Conservation (phyloP, 345 rosid species). For the Populus davidiana region DNA sequence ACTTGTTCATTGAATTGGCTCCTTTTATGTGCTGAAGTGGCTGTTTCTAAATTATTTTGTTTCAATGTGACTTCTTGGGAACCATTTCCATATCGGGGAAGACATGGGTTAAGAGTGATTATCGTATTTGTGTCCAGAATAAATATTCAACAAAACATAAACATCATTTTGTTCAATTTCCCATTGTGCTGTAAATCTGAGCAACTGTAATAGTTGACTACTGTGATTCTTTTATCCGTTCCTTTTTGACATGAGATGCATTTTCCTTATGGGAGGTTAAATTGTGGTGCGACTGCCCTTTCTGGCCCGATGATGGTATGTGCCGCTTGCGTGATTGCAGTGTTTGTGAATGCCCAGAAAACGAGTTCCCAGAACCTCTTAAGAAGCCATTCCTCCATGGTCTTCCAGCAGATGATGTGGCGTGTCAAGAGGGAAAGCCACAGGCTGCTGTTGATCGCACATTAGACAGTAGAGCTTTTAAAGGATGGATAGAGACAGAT, state of each 20-base stretch:
- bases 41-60: not conserved
- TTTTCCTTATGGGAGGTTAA: not conserved
- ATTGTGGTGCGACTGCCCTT: slow-evolving; percentile 65
- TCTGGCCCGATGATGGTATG: slow-evolving; percentile 53
- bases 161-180: not conserved
- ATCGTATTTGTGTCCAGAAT: not conserved
- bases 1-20: not conserved
- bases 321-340: slow-evolving; percentile 92
- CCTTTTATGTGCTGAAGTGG: not conserved
- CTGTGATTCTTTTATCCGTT: not conserved
- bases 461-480: slow-evolving; percentile 64
- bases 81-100: not conserved
- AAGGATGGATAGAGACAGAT: slow-evolving; percentile 84
- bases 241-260: not conserved
- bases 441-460: slow-evolving; percentile 88
- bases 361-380: slow-evolving; percentile 77
- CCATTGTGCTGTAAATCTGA: not conserved
- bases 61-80: not conserved
- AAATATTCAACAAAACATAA: not conserved
- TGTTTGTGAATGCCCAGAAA: slow-evolving; percentile 94
- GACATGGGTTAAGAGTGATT: not conserved
- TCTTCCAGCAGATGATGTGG: slow-evolving; percentile 57
- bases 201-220: not conserved
- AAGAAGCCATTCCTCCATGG: slow-evolving; percentile 49
- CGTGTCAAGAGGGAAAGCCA: slow-evolving; percentile 95